Base-by-base conservation (phyloP, 495 filamentous ascomycete species). In the Penicillium coprophilum region DNA sequence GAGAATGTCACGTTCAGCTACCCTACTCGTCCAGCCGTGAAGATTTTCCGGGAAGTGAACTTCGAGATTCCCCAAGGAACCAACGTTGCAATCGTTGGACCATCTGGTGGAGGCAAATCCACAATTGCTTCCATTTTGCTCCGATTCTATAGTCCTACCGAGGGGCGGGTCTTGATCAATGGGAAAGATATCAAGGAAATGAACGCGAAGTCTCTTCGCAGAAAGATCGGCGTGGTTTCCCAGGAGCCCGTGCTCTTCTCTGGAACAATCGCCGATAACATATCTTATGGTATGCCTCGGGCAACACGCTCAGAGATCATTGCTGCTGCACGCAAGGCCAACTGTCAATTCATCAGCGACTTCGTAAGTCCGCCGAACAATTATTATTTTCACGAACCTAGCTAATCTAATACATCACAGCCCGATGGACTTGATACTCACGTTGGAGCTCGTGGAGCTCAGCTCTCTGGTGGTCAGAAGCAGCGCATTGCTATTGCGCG, bases 181-280 rank as follows among this genome's bases (percentile, higher is more conserved):
- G 92, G 90, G 7, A 81, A 86, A 12, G 91, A 97, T 62, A 89
- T 99, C 55, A 77, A 82, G 3, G 78, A 76, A 34, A 90, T 97
- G 85, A 97, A 99, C 66, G 89, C 90, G 49, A 99, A 97, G 71
- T 89, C 88, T 12, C 80, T 99, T n/a, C 84, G 94, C 30, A 83
- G 94, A 36, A 91, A 93, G 69, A 96, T 99, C 60, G 94, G 94
- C 56, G 85, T 96, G 65, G 94, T 99, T 5, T 81, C 91, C 5
- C 94, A 99, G 70, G 94, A 99, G 67, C 94, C 94, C 2, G 92
- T 97, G 7, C 80, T 99, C 13, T 96, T 99, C 74, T 96, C 91
- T 2, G 94, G 95, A 36, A 91, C 90, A 0, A 90, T 99, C 58
- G 92, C 94, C 0, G 93, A 97, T 60, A 99, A 99, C 57, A 97